A percentile compares a stretch with the other conserved stretches of the same genome.
Evolutionary conservation across 1,139 yeast species (phyloP).

Genomic region (Hemisphaericaspora xylanilytica): DNA sequence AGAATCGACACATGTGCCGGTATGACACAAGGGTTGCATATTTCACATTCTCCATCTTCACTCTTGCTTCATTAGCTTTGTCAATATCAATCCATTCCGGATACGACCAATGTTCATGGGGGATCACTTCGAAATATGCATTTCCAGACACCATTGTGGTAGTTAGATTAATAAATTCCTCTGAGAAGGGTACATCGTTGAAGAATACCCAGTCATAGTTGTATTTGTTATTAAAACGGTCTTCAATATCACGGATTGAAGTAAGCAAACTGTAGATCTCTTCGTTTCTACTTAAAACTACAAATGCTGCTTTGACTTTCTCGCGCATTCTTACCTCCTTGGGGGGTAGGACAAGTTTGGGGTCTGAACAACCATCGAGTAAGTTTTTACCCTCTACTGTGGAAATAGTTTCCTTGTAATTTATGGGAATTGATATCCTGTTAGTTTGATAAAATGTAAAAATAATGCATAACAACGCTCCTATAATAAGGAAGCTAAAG

Average conservation of each 20-base stretch:
- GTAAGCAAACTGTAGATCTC: slow-evolving; percentile 61
- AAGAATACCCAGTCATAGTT: slow-evolving; percentile 79
- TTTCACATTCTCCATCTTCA: slow-evolving; percentile 48
- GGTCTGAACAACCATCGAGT: background rate
- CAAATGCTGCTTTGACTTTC: slow-evolving; percentile 57
- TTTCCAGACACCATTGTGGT: slow-evolving; percentile 51
- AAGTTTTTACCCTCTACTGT: too few species aligned
- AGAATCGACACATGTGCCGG: slow-evolving; percentile 75
- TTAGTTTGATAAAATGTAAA: too few species aligned
- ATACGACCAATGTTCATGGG: slow-evolving; percentile 64
- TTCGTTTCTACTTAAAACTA: slow-evolving; percentile 55
- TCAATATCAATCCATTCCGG: slow-evolving; percentile 64
- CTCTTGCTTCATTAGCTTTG: slow-evolving; percentile 48
- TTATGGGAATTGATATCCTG: too few species aligned
- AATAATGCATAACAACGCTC: too few species aligned
- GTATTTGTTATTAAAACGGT: slow-evolving; percentile 61
- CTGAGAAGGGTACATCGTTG: slow-evolving; percentile 38
- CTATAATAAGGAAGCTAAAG: too few species aligned
- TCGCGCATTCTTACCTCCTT: background rate
- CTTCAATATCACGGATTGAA: slow-evolving; percentile 41
- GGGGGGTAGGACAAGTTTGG: background rate
- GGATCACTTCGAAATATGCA: slow-evolving; percentile 57
- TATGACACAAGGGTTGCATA: slow-evolving; percentile 64
- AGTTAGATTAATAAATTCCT: slow-evolving; percentile 47
- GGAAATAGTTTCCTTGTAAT: too few species aligned